A percentile compares a stretch with the other conserved stretches of the same genome.
Evolutionary conservation across 139 green algal genomes (phyloP).

Genomic region (Pleodorina starrii): DNA sequence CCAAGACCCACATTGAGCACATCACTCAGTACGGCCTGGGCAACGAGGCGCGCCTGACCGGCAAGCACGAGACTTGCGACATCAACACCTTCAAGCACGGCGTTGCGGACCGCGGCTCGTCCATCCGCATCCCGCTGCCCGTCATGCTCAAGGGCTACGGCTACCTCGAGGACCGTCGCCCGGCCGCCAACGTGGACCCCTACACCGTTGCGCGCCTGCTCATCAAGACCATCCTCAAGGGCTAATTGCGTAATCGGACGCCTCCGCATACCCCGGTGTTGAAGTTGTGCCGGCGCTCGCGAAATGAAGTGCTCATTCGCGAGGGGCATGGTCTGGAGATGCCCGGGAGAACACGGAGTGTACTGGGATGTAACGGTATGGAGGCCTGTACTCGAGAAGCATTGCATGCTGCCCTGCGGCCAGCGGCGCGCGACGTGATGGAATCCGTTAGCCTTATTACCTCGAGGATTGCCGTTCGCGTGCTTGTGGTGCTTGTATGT

Average conservation of each 20-base stretch:
- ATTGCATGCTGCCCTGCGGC: neutral
- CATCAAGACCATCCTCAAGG: slow-evolving; percentile 81
- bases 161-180: slow-evolving; percentile 92
- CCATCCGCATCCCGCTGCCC: slow-evolving; percentile 91
- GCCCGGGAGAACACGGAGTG: too few relatives aligned
- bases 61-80: slow-evolving; percentile 93
- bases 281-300: neutral
- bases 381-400: neutral
- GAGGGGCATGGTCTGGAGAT: neutral
- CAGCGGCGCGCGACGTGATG: neutral
- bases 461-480: neutral
- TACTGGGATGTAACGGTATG: neutral
- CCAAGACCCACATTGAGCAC: slow-evolving; percentile 70
- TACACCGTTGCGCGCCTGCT: slow-evolving; percentile 87
- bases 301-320: slow-evolving; percentile 11
- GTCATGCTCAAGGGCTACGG: slow-evolving; percentile 87
- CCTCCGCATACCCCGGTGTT: too few relatives aligned
- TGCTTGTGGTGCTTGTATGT: neutral
- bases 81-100: slow-evolving; percentile 87
- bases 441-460: neutral
- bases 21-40: slow-evolving; percentile 84
- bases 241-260: too few relatives aligned
- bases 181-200: slow-evolving; percentile 90
- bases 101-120: slow-evolving; percentile 88
- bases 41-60: slow-evolving; percentile 92